Percentiles rank a stretch among this genome's conserved stretches.
phyloP scores from a whole-genome alignment of 441 rosid species.

The Hypseocharis bilobata region DNA sequence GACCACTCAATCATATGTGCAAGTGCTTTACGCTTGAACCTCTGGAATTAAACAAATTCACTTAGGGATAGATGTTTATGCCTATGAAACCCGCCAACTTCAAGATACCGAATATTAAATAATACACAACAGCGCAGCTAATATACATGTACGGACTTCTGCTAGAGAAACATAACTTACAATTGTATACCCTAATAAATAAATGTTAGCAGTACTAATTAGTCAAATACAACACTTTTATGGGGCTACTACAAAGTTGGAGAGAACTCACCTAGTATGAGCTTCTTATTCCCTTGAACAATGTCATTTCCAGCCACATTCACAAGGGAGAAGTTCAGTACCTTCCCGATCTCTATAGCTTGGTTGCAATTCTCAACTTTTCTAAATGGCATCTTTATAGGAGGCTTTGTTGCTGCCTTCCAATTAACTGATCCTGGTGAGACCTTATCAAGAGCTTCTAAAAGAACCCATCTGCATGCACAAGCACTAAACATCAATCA shows the following conservation, averaged over 20 bases:
- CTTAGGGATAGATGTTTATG: background rate
- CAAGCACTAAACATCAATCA: background rate
- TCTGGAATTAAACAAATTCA: background rate
- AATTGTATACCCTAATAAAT: conserved; percentile 11
- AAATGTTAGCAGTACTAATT: background rate
- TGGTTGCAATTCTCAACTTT: conserved; percentile 74
- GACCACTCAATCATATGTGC: background rate
- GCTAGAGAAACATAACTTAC: conserved; percentile 17
- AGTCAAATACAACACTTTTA: background rate
- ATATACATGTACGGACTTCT: background rate
- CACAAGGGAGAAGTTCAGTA: conserved; percentile 53
- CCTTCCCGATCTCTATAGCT: conserved; percentile 56
- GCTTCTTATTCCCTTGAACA: conserved; percentile 72
- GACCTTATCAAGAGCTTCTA: conserved; percentile 60
- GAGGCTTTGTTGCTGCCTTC: conserved; percentile 66
- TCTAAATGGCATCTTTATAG: conserved; percentile 65
- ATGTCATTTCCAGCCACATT: conserved; percentile 64
- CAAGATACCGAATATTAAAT: background rate
- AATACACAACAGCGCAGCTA: background rate
- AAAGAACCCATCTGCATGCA: conserved; percentile 54
- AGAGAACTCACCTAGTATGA: conserved; percentile 48
- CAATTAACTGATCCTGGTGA: conserved; percentile 58
- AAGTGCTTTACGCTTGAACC: background rate
- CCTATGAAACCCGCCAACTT: background rate
- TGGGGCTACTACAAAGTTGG: background rate